phyloP scores from a whole-genome alignment of 2,329 filamentous ascomycete genomes.

The Paecilomyces niveus region DNA sequence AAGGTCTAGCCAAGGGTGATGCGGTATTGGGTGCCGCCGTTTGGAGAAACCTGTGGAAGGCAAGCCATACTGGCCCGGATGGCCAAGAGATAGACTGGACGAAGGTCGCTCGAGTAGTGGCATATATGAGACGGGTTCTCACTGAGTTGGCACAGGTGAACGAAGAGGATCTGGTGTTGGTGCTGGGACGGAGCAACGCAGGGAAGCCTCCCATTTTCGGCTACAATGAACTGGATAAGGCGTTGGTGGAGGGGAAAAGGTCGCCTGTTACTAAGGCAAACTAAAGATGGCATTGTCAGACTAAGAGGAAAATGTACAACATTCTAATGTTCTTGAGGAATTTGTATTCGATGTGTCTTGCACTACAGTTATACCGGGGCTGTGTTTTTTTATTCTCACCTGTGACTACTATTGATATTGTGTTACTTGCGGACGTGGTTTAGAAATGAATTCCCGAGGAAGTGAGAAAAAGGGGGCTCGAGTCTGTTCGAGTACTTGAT shows the following conservation, averaged over 20 bases:
- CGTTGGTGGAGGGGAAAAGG: slow-evolving; percentile 27
- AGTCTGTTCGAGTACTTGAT: not conserved
- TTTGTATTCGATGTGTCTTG: not conserved
- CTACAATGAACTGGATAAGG: slow-evolving; percentile 28
- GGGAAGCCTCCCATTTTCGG: slow-evolving; percentile 29
- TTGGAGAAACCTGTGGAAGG: slow-evolving; percentile 92
- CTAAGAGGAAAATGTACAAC: not conserved
- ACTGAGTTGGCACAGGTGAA: slow-evolving; percentile 46
- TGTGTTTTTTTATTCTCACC: not conserved
- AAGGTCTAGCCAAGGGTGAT: slow-evolving; percentile 41
- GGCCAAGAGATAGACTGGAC: slow-evolving; percentile 51
- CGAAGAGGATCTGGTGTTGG: slow-evolving; percentile 51
- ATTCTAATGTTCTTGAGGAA: not conserved
- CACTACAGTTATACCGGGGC: not conserved
- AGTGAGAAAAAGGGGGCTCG: not conserved
- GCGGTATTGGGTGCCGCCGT: slow-evolving; percentile 57
- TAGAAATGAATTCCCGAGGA: not conserved
- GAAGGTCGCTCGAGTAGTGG: slow-evolving; percentile 55
- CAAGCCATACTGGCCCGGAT: slow-evolving; percentile 39
- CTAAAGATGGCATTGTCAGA: not conserved
- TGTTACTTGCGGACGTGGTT: not conserved
- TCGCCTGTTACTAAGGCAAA: slow-evolving; percentile 6
- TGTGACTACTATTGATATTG: not conserved
- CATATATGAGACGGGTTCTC: slow-evolving; percentile 55
- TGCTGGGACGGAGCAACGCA: slow-evolving; percentile 31